These are phyloP conservation scores for Candida buenavistaensis DNA, from an alignment of 1,139 yeast species.

Conservation along the genomic window DNA sequence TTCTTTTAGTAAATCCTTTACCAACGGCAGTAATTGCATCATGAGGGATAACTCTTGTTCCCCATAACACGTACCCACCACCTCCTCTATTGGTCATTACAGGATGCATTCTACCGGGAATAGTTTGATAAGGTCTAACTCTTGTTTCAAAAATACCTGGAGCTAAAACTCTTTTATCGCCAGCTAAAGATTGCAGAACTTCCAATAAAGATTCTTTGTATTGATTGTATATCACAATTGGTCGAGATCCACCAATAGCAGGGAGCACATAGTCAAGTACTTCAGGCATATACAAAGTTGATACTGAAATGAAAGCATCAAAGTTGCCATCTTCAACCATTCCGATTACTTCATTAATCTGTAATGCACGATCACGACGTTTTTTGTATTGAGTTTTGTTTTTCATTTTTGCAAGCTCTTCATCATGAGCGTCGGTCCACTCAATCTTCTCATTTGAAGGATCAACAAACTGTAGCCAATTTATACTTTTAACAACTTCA, in stretches of 20 bases:
- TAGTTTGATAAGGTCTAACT: constrained; percentile 86
- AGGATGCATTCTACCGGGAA: constrained; percentile 94
- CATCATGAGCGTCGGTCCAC: constrained; percentile 51
- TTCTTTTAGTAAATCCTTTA: constrained; percentile 44
- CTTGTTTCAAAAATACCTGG: constrained; percentile 82
- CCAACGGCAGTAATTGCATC: constrained; percentile 59
- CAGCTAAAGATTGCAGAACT: constrained; percentile 63
- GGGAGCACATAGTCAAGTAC: constrained; percentile 63
- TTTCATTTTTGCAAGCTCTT: constrained; percentile 55
- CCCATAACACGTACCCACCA: constrained; percentile 86
- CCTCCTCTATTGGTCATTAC: constrained; percentile 90
- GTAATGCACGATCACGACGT: constrained; percentile 58
- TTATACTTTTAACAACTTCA: constrained; percentile 64
- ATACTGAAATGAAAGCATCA: constrained; percentile 75
- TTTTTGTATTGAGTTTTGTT: constrained; percentile 69
- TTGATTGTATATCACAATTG: constrained; percentile 79
- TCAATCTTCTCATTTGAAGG: constrained; percentile 65
- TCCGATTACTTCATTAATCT: constrained; percentile 54
- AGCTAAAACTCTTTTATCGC: constrained; percentile 72
- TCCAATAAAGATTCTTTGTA: constrained; percentile 77
- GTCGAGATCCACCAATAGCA: constrained; percentile 81
- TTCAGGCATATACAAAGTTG: constrained; percentile 69
- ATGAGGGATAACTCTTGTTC: constrained; percentile 76
- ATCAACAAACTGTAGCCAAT: constrained; percentile 76
- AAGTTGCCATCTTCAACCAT: constrained; percentile 53